Conservation (phyloP, 805 yeast genomes). For the Yarrowia sp. region DNA sequence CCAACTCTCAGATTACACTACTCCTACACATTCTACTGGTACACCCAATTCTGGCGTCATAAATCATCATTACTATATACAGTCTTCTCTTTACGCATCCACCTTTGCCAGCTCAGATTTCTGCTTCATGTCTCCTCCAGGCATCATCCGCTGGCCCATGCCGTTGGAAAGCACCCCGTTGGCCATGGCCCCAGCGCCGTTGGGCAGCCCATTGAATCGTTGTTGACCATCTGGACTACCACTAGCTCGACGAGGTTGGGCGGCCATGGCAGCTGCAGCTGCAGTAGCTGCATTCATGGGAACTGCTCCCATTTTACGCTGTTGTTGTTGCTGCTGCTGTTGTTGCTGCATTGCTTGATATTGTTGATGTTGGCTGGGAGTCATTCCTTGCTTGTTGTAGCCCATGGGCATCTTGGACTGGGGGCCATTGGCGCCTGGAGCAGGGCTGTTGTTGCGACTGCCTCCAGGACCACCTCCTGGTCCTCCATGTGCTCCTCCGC, state of each 20-base stretch:
- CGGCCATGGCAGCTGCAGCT: conserved; percentile 24
- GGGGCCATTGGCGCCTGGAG: conserved; percentile 27
- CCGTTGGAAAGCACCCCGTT: conserved; percentile 32
- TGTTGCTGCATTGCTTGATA: conserved; percentile 34
- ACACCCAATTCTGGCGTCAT: conserved; percentile 15
- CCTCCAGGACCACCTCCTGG: conserved; percentile 15
- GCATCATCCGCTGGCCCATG: conserved; percentile 38
- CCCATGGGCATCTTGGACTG: conserved; percentile 36
- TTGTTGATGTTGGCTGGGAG: conserved; percentile 35
- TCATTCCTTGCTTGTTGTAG: conserved; percentile 28
- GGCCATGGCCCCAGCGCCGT: conserved; percentile 17
- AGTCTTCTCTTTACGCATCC: conserved; percentile 36
- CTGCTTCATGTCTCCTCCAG: conserved; percentile 36
- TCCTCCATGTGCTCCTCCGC: conserved; percentile 12
- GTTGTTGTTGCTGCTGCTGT: conserved; percentile 34
- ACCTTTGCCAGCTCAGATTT: conserved; percentile 37
- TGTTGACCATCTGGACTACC: conserved; percentile 28
- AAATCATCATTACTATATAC: conserved; percentile 38
- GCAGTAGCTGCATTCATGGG: conserved; percentile 31
- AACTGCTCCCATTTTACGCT: conserved; percentile 35
- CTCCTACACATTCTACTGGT: not conserved
- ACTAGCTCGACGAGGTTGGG: conserved; percentile 25
- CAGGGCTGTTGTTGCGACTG: conserved; percentile 36
- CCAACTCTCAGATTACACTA: not conserved
- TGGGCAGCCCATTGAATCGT: conserved; percentile 33